These are phyloP conservation scores for Ustulina deusta DNA, from an alignment of 2,329 filamentous ascomycete species.

Conservation along the genomic window DNA sequence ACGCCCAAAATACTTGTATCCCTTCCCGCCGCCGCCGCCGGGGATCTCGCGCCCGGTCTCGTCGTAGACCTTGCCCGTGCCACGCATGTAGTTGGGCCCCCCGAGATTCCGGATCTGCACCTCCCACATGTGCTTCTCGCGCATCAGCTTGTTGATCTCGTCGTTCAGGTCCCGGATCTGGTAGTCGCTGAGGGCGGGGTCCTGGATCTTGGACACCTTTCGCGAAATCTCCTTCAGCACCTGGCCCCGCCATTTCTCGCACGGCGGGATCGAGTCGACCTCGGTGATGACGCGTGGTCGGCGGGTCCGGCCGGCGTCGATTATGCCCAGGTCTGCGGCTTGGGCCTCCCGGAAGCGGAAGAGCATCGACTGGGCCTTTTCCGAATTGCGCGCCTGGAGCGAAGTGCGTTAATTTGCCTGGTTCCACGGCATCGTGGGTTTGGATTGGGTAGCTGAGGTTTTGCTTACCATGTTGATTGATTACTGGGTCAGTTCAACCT, in stretches of 20 bases:
- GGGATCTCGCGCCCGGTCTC: slow-evolving; percentile 78
- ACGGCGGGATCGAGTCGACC: slow-evolving; percentile 83
- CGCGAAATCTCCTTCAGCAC: slow-evolving; percentile 97
- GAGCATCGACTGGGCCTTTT: slow-evolving; percentile 99
- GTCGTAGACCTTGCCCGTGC: slow-evolving; percentile 77
- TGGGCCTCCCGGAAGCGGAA: slow-evolving; percentile 97
- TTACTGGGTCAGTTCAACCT: background rate
- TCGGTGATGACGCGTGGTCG: slow-evolving; percentile 92
- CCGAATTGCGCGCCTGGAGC: slow-evolving; percentile 87
- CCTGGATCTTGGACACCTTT: slow-evolving; percentile 97
- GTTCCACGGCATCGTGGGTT: background rate
- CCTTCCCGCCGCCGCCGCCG: slow-evolving; percentile 80
- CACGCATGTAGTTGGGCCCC: slow-evolving; percentile 96
- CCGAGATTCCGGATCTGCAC: slow-evolving; percentile 93
- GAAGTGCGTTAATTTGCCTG: slow-evolving; percentile 10
- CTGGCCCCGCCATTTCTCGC: slow-evolving; percentile 98
- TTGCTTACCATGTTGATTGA: slow-evolving; percentile 48
- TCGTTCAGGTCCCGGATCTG: slow-evolving; percentile 98
- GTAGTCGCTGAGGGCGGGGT: slow-evolving; percentile 89
- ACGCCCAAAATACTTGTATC: slow-evolving; percentile 93
- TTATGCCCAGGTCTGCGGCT: slow-evolving; percentile 44
- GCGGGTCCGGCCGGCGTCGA: slow-evolving; percentile 89
- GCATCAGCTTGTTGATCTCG: slow-evolving; percentile 99
- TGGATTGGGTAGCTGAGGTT: background rate
- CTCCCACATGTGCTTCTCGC: slow-evolving; percentile 99